Conservation (phyloP, 345 rosid species). For the Corchorus capsularis region DNA sequence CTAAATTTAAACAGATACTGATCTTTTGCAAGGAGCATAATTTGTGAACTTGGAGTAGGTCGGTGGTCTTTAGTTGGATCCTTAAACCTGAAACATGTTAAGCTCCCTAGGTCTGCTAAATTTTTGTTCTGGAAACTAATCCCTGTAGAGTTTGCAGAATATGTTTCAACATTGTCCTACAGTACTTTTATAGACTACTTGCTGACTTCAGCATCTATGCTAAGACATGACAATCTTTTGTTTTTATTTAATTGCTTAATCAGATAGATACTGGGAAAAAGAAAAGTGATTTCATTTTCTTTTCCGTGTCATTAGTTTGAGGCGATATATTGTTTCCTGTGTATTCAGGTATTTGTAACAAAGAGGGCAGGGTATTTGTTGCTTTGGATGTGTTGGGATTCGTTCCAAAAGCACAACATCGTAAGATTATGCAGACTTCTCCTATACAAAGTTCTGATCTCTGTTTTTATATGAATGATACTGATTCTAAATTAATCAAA, state of each 20-base stretch:
- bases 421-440: slow-evolving; percentile 49
- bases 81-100: not conserved
- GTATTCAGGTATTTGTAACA: slow-evolving; percentile 78
- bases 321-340: slow-evolving; percentile 16
- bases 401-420: slow-evolving; percentile 70
- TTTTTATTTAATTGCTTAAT: not conserved
- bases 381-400: slow-evolving; percentile 72
- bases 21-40: not conserved
- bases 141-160: not conserved
- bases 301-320: not conserved
- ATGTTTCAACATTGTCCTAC: not conserved
- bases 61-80: not conserved
- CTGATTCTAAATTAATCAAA: slow-evolving; percentile 19
- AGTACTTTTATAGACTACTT: not conserved
- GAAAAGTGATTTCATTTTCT: not conserved
- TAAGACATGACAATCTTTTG: not conserved
- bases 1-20: not conserved
- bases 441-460: slow-evolving; percentile 19
- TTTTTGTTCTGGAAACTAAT: not conserved
- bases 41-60: not conserved
- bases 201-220: not conserved
- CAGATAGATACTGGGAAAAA: not conserved
- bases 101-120: not conserved
- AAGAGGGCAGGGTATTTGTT: slow-evolving; percentile 73
- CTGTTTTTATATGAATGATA: slow-evolving; percentile 15